phyloP scores from a whole-genome alignment of 768 basidiomycete genomes.

The Suillus subalutaceus region DNA sequence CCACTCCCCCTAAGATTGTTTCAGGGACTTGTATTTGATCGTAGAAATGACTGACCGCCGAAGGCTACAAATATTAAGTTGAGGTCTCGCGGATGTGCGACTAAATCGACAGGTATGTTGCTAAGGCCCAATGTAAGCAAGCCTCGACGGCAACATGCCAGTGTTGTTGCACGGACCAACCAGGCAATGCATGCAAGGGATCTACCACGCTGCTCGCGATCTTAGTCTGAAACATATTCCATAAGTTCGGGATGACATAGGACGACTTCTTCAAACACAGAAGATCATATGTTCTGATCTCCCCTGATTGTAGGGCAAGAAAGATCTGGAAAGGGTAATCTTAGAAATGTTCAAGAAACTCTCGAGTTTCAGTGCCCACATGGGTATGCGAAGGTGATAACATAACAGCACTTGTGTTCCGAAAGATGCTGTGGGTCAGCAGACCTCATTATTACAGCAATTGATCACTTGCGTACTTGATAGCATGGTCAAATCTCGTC shows the following conservation, averaged over 20 bases:
- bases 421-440: slow-evolving; percentile 5
- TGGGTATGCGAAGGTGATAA: slow-evolving; percentile 74
- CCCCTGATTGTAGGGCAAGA: slow-evolving; percentile 54
- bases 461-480: slow-evolving; percentile 35
- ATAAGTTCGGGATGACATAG: slow-evolving; percentile 74
- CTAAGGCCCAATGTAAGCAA: slow-evolving; percentile 32
- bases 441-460: background rate
- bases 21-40: slow-evolving; percentile 10
- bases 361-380: slow-evolving; percentile 43
- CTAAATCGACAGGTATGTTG: slow-evolving; percentile 58
- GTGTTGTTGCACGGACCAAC: background rate
- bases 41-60: slow-evolving; percentile 49
- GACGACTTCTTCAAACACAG: slow-evolving; percentile 64
- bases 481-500: slow-evolving; percentile 48
- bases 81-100: slow-evolving; percentile 72
- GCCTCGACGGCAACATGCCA: background rate
- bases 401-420: slow-evolving; percentile 46
- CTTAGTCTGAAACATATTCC: slow-evolving; percentile 53
- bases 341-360: slow-evolving; percentile 11
- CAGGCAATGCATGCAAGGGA: background rate
- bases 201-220: slow-evolving; percentile 1
- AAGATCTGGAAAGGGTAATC: slow-evolving; percentile 39
- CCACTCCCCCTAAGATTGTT: slow-evolving; percentile 54
- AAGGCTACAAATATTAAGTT: slow-evolving; percentile 77
- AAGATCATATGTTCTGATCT: slow-evolving; percentile 78